Conservation (phyloP, 1,139 yeast species). For the Wickerhamomyces sp. region DNA sequence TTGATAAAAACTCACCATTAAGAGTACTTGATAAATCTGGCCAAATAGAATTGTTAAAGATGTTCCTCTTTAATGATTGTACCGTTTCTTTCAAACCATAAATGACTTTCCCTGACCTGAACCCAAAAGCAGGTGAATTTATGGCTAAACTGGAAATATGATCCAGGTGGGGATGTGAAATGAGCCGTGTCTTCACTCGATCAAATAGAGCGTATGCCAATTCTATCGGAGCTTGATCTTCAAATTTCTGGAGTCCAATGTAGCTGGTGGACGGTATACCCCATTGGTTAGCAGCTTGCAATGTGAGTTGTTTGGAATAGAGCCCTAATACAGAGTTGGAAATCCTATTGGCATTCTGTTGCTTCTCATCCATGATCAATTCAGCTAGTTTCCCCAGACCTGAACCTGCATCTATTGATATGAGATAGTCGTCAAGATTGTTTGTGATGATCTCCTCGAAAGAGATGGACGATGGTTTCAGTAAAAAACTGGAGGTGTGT, state of each 20-base stretch:
- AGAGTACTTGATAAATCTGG: constrained; percentile 42
- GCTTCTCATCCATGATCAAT: constrained; percentile 31
- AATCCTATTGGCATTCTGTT: constrained; percentile 6
- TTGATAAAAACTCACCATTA: constrained; percentile 22
- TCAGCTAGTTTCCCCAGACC: constrained; percentile 57
- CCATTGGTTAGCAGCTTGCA: background rate
- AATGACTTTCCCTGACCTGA: constrained; percentile 34
- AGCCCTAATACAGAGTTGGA: constrained; percentile 6
- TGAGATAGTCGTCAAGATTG: constrained; percentile 32
- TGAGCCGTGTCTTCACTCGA: constrained; percentile 38
- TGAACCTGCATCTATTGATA: constrained; percentile 77
- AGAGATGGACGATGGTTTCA: constrained; percentile 47
- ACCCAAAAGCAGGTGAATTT: constrained; percentile 59
- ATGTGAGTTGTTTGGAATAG: constrained; percentile 23
- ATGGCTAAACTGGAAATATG: constrained; percentile 67
- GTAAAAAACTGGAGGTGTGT: constrained; percentile 56
- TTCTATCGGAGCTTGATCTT: constrained; percentile 19
- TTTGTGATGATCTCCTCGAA: constrained; percentile 33
- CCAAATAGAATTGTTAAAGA: constrained; percentile 79
- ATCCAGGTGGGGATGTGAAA: constrained; percentile 85
- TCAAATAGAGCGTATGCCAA: constrained; percentile 30
- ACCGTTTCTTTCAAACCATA: constrained; percentile 53
- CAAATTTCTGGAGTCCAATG: background rate
- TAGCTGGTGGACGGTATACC: background rate
- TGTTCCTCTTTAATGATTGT: constrained; percentile 43